These are phyloP conservation scores for Dichotomocladium elegans DNA, from an alignment of 371 early-diverging fungal genomes.

Conservation along the genomic window DNA sequence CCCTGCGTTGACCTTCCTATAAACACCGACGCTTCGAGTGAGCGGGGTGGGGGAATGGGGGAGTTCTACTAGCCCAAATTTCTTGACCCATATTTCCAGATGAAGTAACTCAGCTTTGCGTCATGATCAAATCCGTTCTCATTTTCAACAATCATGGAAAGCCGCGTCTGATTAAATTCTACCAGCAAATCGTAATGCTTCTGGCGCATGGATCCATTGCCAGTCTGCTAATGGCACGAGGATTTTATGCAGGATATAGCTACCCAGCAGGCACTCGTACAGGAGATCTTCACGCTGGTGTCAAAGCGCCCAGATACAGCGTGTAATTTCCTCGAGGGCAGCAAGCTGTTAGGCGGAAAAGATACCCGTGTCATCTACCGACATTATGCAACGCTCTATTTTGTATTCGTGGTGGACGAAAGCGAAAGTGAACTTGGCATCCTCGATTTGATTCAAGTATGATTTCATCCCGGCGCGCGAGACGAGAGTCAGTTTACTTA, in stretches of 20 bases:
- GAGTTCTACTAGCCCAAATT: too few species aligned
- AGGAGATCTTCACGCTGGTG: slow-evolving; percentile 82
- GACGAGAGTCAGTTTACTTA: too few species aligned
- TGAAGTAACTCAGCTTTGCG: too few species aligned
- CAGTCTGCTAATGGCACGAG: background rate
- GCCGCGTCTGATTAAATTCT: slow-evolving; percentile 89
- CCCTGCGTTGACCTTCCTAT: too few species aligned
- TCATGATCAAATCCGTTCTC: slow-evolving; percentile 89
- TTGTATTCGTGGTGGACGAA: slow-evolving; percentile 94
- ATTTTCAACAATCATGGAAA: slow-evolving; percentile 97
- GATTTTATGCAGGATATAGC: slow-evolving; percentile 67
- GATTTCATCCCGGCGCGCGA: background rate
- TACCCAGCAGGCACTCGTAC: slow-evolving; percentile 77
- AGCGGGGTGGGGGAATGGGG: too few species aligned
- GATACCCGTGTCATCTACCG: slow-evolving; percentile 92
- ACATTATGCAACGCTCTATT: slow-evolving; percentile 90
- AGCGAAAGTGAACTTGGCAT: slow-evolving; percentile 95
- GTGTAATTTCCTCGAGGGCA: slow-evolving; percentile 91
- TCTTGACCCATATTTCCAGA: too few species aligned
- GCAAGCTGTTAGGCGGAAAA: slow-evolving; percentile 76
- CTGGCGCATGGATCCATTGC: background rate
- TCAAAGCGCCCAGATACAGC: slow-evolving; percentile 80
- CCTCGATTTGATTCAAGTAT: slow-evolving; percentile 88
- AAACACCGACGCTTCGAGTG: too few species aligned
- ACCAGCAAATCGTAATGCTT: slow-evolving; percentile 75